Evolutionary conservation across 192 early-diverging fungal genomes (phyloP), one percentile per base, ranked within the genome.

Genomic region (Tieghemiomyces parasiticus): DNA sequence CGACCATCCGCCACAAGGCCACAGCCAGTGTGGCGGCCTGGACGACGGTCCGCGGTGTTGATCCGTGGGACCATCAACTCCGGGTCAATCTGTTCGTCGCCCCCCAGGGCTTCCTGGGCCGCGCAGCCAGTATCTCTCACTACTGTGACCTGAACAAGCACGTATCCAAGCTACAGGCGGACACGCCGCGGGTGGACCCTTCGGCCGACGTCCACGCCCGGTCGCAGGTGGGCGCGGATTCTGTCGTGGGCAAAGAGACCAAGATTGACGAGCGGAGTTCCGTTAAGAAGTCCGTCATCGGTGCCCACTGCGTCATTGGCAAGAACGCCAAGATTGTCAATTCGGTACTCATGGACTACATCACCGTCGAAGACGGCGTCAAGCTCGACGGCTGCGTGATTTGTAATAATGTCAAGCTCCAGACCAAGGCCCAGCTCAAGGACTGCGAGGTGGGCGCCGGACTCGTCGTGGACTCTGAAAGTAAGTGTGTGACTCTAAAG

Each of bases 301-400:
- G 96, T 35, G 79, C 86, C 26, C 93, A 97, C 71, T 89, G 91
- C 62, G 67, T 79, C n/a, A 91, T 99, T 75, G 96, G 96, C 28
- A 91, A 89, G 67, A 89, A 91, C 58, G 91, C 94, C 66, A 96
- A 97, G 66, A 90, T 99, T 62, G 76, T 79, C 44, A 92, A 91
- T 68, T 94, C 87, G n/a, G 81, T 99, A 42, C 74, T 99, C 45
- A 93, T 96, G 92, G 95, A 99, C 68, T 79, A 95, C 63, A 84
- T 87, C 12, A 81, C 90, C 6, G 79, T 99, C 60, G 95, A 91
- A 58, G 96, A 99, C 63, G 87, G 89, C 64, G 92, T 84, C 46
- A 89, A 86, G 67, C 62, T 97, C 29, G 91, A 95, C 54, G 82
- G 82, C 13, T 91, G 89, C 62, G 77, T 95, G 48, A 77, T 97